Evolutionary conservation across 2,329 filamentous ascomycete genomes (phyloP).

Genomic region (Monosporascus sp.): DNA sequence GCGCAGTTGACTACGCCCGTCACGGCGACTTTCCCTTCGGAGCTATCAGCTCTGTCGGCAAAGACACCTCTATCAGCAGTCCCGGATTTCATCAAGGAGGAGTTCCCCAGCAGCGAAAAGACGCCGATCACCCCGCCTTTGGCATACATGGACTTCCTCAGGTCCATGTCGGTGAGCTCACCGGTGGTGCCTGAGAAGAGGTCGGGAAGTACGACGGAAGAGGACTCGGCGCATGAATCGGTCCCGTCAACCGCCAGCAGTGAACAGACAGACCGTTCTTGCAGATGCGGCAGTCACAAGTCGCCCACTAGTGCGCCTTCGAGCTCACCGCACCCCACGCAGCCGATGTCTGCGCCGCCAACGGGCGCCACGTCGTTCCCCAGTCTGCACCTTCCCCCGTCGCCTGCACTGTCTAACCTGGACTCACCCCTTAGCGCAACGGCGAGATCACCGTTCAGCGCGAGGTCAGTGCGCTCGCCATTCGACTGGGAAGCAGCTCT

Average conservation of each 20-base stretch:
- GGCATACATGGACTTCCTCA: slow-evolving; percentile 91
- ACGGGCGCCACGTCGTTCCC: slow-evolving; percentile 56
- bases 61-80: slow-evolving; percentile 62
- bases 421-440: slow-evolving; percentile 66
- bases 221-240: slow-evolving; percentile 37
- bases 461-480: slow-evolving; percentile 59
- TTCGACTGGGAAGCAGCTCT: slow-evolving; percentile 74
- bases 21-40: slow-evolving; percentile 58
- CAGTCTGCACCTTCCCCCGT: slow-evolving; percentile 72
- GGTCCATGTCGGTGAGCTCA: slow-evolving; percentile 71
- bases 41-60: slow-evolving; percentile 57
- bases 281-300: slow-evolving; percentile 50
- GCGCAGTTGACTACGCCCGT: slow-evolving; percentile 57
- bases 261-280: slow-evolving; percentile 51
- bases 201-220: slow-evolving; percentile 45
- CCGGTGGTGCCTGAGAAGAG: slow-evolving; percentile 55
- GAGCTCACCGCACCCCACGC: slow-evolving; percentile 45
- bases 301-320: slow-evolving; percentile 39
- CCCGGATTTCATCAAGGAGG: slow-evolving; percentile 60
- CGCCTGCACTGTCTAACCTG: slow-evolving; percentile 60
- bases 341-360: slow-evolving; percentile 56
- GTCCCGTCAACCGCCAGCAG: slow-evolving; percentile 53
- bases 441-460: slow-evolving; percentile 68
- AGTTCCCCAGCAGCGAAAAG: slow-evolving; percentile 55
- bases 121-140: slow-evolving; percentile 88